phyloP scores from a whole-genome alignment of 352 stramenopile genomes.

The Phytophthora palmivora region DNA sequence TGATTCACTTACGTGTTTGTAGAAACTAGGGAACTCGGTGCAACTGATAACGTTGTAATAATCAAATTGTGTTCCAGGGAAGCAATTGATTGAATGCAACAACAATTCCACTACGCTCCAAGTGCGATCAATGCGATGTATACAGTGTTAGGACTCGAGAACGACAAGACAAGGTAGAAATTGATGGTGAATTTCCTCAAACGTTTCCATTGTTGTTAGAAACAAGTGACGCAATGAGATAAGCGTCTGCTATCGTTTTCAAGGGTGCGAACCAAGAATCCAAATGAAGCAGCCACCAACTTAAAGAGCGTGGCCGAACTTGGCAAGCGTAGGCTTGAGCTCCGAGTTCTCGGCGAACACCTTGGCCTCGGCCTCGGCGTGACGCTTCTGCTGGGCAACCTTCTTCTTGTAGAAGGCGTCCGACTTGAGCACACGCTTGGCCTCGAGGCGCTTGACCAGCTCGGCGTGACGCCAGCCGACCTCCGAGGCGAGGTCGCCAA shows the following conservation, averaged over 20 bases:
- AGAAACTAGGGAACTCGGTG: constrained; percentile 34
- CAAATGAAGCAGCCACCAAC: constrained; percentile 29
- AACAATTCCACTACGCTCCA: too few species aligned
- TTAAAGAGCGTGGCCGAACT: constrained; percentile 85
- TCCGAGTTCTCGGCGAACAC: constrained; percentile 86
- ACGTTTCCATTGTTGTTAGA: constrained; percentile 47
- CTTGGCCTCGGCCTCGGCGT: constrained; percentile 89
- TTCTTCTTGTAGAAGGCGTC: constrained; percentile 99
- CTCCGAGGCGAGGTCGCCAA: constrained; percentile 95
- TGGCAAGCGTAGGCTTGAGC: constrained; percentile 87
- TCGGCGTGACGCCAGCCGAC: constrained; percentile 98
- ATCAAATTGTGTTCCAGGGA: constrained; percentile 16
- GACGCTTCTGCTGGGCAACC: constrained; percentile 91
- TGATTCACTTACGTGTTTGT: constrained; percentile 41
- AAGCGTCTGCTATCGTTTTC: constrained; percentile 36
- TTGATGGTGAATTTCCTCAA: constrained; percentile 40
- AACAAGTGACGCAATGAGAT: constrained; percentile 30
- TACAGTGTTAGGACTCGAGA: too few species aligned
- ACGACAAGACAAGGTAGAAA: neutral
- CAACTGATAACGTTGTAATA: constrained; percentile 19
- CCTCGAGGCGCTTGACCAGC: constrained; percentile 94
- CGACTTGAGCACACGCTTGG: constrained; percentile 94
- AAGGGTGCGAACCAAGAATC: constrained; percentile 36
- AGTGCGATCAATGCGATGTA: too few species aligned
- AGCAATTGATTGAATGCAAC: too few species aligned